These are phyloP conservation scores for Colletotrichum incanum DNA, from an alignment of 2,329 filamentous ascomycete species.

Conservation along the genomic window DNA sequence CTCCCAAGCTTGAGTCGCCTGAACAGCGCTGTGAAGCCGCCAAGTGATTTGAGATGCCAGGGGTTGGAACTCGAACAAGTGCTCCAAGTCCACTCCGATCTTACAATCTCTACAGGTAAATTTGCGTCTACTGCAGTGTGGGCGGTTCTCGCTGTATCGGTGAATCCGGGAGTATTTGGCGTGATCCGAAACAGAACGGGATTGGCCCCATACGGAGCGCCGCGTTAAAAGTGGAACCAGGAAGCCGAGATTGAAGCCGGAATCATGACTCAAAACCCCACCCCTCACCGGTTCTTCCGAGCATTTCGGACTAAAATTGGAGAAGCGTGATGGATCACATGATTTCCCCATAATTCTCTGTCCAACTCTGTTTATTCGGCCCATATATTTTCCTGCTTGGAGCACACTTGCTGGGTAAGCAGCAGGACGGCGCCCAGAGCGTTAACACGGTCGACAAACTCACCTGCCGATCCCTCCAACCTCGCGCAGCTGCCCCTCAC, in stretches of 20 bases:
- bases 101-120: no score
- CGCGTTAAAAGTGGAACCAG: not conserved
- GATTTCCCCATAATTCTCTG: not conserved
- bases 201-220: not conserved
- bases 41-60: not conserved
- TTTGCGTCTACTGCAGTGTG: not conserved
- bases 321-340: not conserved
- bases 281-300: not conserved
- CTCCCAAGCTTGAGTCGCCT: not conserved
- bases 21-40: not conserved
- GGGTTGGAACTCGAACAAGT: not conserved
- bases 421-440: not conserved
- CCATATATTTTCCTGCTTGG: not conserved
- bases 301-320: not conserved
- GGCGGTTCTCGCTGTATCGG: not conserved
- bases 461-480: slow-evolving; percentile 23
- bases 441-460: not conserved
- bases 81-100: not conserved
- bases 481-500: slow-evolving; percentile 16
- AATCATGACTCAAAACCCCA: no score
- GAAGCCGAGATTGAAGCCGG: not conserved
- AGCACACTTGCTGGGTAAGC: not conserved
- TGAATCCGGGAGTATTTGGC: not conserved
- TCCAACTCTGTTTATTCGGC: not conserved
- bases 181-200: not conserved